phyloP scores from a whole-genome alignment of 208 protist species.

The Crithidia bombi region DNA sequence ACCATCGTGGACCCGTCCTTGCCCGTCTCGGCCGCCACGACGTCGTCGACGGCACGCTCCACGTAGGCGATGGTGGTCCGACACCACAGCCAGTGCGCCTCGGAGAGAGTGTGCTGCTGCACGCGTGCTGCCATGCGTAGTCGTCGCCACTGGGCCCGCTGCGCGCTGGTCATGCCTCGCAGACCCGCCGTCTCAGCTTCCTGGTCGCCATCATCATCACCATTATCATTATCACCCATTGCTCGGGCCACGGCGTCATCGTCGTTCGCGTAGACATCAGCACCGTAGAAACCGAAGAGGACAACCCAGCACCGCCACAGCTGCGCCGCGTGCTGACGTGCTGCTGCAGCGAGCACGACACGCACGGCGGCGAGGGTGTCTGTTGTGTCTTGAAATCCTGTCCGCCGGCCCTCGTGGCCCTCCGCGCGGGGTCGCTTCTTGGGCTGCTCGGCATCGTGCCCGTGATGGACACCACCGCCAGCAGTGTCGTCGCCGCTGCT shows the following conservation, averaged over 20 bases:
- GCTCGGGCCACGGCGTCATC: slow-evolving; percentile 11
- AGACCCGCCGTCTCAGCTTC: slow-evolving; percentile 20
- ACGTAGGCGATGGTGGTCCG: slow-evolving; percentile 9
- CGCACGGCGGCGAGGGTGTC: slow-evolving; percentile 13
- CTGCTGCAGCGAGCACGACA: background rate
- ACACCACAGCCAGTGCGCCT: slow-evolving; percentile 35
- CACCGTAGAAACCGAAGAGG: slow-evolving; percentile 31
- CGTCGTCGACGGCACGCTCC: slow-evolving; percentile 6
- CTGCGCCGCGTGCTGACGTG: slow-evolving; percentile 16
- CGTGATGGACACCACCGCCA: too few species aligned
- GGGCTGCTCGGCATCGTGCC: background rate
- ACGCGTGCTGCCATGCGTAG: background rate
- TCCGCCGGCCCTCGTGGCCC: background rate
- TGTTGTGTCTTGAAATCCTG: background rate
- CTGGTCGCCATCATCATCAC: too few species aligned
- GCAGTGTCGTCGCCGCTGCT: too few species aligned
- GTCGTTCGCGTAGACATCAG: slow-evolving; percentile 26
- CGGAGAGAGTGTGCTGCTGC: slow-evolving; percentile 29
- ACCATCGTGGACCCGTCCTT: background rate
- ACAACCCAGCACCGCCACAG: slow-evolving; percentile 33
- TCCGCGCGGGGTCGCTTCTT: slow-evolving; percentile 18
- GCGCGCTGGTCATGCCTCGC: slow-evolving; percentile 13
- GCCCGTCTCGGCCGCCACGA: background rate
- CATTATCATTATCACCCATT: too few species aligned
- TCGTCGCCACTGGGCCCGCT: slow-evolving; percentile 22